Evolutionary conservation across 306 rosid genomes (phyloP), one percentile per base, ranked within the genome.

Genomic region (Cyclanthera cordifolia): DNA sequence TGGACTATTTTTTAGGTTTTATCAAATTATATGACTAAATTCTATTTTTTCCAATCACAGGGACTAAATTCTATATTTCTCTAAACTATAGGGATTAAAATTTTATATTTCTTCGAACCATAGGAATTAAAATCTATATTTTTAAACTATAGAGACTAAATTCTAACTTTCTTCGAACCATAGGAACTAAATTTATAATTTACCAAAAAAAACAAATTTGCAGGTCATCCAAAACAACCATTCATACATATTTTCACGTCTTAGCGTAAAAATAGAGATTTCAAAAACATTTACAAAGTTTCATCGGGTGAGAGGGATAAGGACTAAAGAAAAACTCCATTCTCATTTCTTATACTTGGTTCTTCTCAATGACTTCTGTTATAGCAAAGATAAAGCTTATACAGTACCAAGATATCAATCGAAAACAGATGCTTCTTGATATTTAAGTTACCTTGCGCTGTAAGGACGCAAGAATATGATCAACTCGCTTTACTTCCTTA

Each of bases 401-500:
- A 25, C 53, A 39, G 27, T 37, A 61, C 25, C 13, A 64, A 6
- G 45, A 25, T 43, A 21, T 64, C 49, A 6, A 34, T 34, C 7
- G 41, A 34, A 9, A 34, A 9, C 41, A 34, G 41, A 9, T 34
- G 41, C 41, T 34, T 34, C 41, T 7, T 34, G 57, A 41, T 48
- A n/a, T 50, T 52, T 54, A 69, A 78, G 75, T 43, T 78, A 85
- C 96, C 89, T 84, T 87, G 69, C 85, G 89, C 81, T 84, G 89
- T 54, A 87, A 79, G 70, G 96, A 87, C 73, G 86, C 91, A 72
- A 93, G 88, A 78, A 89, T 87, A 72, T 75, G 95, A 82, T 93
- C 92, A 50, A 87, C 85, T 71, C 87, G 93, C 80, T 78, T 87
- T 20, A 87, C 69, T 82, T 92, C 93, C 82, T 87, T 86, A 16